Evolutionary conservation across 2,329 filamentous ascomycete species (phyloP), one percentile per base, ranked within the genome.

Genomic region (Colletotrichum falcatum): DNA sequence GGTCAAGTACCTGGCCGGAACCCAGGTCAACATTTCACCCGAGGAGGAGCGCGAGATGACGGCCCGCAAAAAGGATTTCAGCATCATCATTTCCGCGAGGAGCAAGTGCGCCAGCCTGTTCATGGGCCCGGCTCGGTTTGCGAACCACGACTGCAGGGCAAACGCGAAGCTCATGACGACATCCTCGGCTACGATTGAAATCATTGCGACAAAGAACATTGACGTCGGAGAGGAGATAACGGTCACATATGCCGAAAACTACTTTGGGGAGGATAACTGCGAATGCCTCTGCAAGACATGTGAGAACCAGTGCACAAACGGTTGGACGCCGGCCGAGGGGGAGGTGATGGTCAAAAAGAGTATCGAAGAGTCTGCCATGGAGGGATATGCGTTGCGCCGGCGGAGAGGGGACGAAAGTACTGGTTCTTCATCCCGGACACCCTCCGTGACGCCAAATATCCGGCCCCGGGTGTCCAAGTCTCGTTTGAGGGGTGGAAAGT

Each of bases 91-190:
- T 77, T 97, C 95, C 72, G 95, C 94, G 74, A 89, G 96, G 69
- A 95, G 93, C 81, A 98, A 97, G 82, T 92, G 92, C 71, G 92
- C 95, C 37, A 97, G 94, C 61, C 84, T 99, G 51, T 98, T 99
- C 78, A 91, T 99, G 78, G 96, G 96, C 0, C 97, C 96, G 9
- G 96, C 96, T 42, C 91, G 96, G 61, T 98, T 99, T 79, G 94
- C 96, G 33, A 99, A 99, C 78, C 96, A 99, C 81, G 96, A 99
- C 80, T 99, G 96, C 82, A 88, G 92, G 74, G 94, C 96, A 39
- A 99, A 98, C 83, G 95, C 95, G 11, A 89, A 91, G 77, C 87
- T 99, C 54, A 91, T 93, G 75, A 98, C 94, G 44, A 92, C 90
- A 44, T 94, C 94, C 55, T 89, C 91, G 66, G 91, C 95, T 68